phyloP scores from a whole-genome alignment of 352 stramenopile genomes.

The Pythium volutum region DNA sequence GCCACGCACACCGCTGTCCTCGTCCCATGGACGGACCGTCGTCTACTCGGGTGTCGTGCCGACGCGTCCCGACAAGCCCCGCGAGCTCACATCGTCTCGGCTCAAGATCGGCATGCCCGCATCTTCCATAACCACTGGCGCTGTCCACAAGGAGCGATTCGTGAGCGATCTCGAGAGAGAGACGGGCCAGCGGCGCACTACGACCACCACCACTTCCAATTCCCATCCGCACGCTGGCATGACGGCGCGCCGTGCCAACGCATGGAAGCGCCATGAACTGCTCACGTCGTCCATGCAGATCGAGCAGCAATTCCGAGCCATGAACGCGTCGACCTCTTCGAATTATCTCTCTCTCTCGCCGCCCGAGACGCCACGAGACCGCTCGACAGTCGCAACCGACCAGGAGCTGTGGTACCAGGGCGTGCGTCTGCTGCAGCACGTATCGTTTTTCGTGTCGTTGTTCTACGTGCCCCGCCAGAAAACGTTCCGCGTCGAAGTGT shows the following conservation, averaged over 20 bases:
- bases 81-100: conserved; percentile 24
- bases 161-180: conserved; percentile 70
- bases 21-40: not conserved
- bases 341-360: no score
- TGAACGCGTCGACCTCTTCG: conserved; percentile 1
- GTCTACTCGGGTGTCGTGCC: conserved; percentile 28
- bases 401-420: conserved; percentile 74
- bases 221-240: conserved; percentile 16
- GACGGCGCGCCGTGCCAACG: conserved; percentile 29
- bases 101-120: conserved; percentile 6
- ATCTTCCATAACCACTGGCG: conserved; percentile 21
- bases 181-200: conserved; percentile 55
- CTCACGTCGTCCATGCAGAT: conserved; percentile 37
- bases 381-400: conserved; percentile 37
- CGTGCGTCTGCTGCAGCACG: conserved; percentile 51
- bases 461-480: conserved; percentile 61
- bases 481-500: conserved; percentile 69
- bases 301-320: conserved; percentile 43
- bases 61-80: conserved; percentile 52
- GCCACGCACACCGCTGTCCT: conserved; percentile 13
- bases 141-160: conserved; percentile 66
- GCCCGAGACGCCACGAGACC: not conserved
- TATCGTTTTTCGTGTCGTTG: conserved; percentile 73
- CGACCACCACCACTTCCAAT: no score
- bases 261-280: conserved; percentile 34